A percentile compares a stretch with the other conserved stretches of the same genome.
phyloP scores from a whole-genome alignment of 345 rosid genomes.

The Pugionium cornutum region DNA sequence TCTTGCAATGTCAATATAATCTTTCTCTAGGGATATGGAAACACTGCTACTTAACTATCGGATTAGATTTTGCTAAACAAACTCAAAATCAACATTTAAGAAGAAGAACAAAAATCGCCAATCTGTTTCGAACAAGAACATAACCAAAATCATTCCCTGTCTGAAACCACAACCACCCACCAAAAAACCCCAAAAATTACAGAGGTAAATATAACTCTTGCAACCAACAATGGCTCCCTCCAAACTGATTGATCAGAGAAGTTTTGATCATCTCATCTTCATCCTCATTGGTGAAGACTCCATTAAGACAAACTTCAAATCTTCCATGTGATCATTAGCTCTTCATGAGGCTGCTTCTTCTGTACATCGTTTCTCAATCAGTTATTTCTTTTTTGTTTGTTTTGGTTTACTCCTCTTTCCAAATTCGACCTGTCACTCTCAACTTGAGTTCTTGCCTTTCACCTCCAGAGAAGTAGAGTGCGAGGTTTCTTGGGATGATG shows the following conservation, averaged over 20 bases:
- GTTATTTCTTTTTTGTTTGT: neutral
- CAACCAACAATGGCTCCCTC: slow-evolving; percentile 33
- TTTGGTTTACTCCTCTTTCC: slow-evolving; percentile 72
- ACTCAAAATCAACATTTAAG: slow-evolving; percentile 15
- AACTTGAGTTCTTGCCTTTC: slow-evolving; percentile 88
- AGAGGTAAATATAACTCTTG: slow-evolving; percentile 23
- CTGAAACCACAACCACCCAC: slow-evolving; percentile 17
- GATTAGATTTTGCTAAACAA: too few species aligned
- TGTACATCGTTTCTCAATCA: slow-evolving; percentile 35
- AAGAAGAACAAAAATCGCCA: slow-evolving; percentile 6
- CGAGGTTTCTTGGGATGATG: slow-evolving; percentile 75
- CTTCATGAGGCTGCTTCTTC: slow-evolving; percentile 29
- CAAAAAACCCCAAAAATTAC: slow-evolving; percentile 27
- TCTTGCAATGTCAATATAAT: too few species aligned
- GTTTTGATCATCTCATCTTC: slow-evolving; percentile 32
- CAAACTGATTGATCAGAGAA: slow-evolving; percentile 32
- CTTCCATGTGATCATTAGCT: slow-evolving; percentile 32
- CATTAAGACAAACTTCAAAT: slow-evolving; percentile 28
- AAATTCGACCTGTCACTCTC: slow-evolving; percentile 84
- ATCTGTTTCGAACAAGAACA: slow-evolving; percentile 36
- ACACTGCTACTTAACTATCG: too few species aligned
- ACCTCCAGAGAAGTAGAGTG: slow-evolving; percentile 85
- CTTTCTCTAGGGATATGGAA: too few species aligned
- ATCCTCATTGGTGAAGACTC: slow-evolving; percentile 30
- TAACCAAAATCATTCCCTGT: slow-evolving; percentile 34